Evolutionary conservation across 768 basidiomycete species (phyloP), one percentile per base, ranked within the genome.

Genomic region (Myochromella boudieri): DNA sequence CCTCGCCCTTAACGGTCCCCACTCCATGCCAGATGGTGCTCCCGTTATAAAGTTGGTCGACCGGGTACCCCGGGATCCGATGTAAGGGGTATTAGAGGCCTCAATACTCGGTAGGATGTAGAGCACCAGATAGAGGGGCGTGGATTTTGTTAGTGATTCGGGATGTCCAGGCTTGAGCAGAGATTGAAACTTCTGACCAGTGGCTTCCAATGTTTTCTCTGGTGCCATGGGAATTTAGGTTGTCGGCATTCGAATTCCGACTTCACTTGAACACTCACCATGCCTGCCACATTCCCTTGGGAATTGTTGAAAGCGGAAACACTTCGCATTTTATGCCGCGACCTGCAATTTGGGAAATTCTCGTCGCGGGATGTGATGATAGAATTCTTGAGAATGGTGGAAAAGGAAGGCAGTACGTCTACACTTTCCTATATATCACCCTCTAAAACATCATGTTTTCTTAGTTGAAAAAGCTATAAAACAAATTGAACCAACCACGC

Each of bases 231-330:
- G n/a, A n/a, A n/a, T n/a, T n/a, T n/a, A n/a, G n/a, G n/a, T n/a
- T n/a, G n/a, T n/a, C n/a, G n/a, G 29, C 29, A n/a, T 34, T 34
- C 33, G 33, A 17, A 34, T 34, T 34, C 33, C 14, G 33, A 6
- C 18, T 34, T 34, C 33, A 17, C 14, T 17, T 34, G 5, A 34
- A 6, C 33, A n/a, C n/a, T 6, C 33, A n/a, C 29, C n/a, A 8
- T 31, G 14, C 18, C n/a, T 34, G 33, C 14, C 33, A 34, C 44
- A 14, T 58, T 55, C 46, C 59, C 59, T 14, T 58, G 56, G 52
- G 52, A 52, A 28, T 28, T n/a, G 12, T 34, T 60, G n/a, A 60
- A 52, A 52, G 59, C 56, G 9, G 56, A 48, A 31, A 58, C 56
- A 22, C 40, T 60, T 12, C 59, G 56, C 27, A 24, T 25, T 7